Percentiles rank a stretch among this genome's conserved stretches.
These are phyloP conservation scores for Xylaria acuta DNA, from an alignment of 495 filamentous ascomycete genomes.

Conservation along the genomic window DNA sequence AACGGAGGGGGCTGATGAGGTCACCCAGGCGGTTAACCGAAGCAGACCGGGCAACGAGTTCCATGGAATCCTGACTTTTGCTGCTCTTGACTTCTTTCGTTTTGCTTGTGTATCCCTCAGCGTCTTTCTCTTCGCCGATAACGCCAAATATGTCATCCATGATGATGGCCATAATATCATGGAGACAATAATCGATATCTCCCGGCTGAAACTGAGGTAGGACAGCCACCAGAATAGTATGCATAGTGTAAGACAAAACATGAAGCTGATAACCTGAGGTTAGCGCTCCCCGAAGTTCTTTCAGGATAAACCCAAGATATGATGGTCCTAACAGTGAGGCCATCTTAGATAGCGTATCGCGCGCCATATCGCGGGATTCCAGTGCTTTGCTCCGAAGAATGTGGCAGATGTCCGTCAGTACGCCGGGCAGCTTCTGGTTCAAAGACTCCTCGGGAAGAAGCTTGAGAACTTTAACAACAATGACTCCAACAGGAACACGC, in stretches of 20 bases:
- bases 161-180: conserved; percentile 77
- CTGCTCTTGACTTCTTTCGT: conserved; percentile 98
- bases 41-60: conserved; percentile 81
- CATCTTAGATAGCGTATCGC: conserved; percentile 86
- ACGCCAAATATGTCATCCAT: conserved; percentile 98
- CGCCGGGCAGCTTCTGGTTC: conserved; percentile 73
- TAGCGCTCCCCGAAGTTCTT: conserved; percentile 84
- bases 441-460: conserved; percentile 76
- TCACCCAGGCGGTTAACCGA: conserved; percentile 75
- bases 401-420: conserved; percentile 89
- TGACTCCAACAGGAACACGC: conserved; percentile 85
- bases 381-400: conserved; percentile 88
- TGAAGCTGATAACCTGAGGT: conserved; percentile 89
- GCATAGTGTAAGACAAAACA: conserved; percentile 92
- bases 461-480: conserved; percentile 82
- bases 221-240: conserved; percentile 82
- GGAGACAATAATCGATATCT: conserved; percentile 86
- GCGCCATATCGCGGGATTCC: conserved; percentile 87
- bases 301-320: conserved; percentile 91
- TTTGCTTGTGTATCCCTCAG: conserved; percentile 90
- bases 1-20: conserved; percentile 76
- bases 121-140: conserved; percentile 97
- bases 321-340: conserved; percentile 75
- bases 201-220: conserved; percentile 79
- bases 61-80: conserved; percentile 98